Base-by-base conservation (phyloP, 805 yeast genomes). In the Debaryomyces castellii region DNA sequence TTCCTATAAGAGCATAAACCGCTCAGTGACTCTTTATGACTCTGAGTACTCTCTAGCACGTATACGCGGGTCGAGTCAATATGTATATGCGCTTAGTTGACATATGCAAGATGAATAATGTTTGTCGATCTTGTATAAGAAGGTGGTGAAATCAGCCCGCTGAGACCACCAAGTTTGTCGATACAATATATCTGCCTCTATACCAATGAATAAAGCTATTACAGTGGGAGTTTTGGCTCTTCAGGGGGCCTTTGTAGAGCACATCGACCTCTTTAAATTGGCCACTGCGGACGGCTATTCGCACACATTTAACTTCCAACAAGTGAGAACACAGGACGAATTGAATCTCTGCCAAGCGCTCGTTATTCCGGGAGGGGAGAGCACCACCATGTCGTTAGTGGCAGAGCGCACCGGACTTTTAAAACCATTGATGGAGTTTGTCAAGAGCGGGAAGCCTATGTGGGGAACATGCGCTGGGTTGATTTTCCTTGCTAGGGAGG, bases 381-480 rank as follows among this genome's bases (percentile, higher is more conserved):
- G 84, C 24, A 83, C 88, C 1, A 60, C 88, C 2, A 86, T 87
- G 51, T 82, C 91, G 0, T 66, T 84, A 23, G 79, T 87, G 28
- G 85, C 92, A 1, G 85, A 85, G 58, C 66, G 89, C 44, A 76
- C 82, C 0, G 77, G 79, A 1, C 58, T 87, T 54, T 64, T 83
- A 16, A 71, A 73, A 21, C 85, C 86, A 2, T 65, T 87, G 44
- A 63, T 72, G 34, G 58, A 67, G 10, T 81, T 77, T 59, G 79
- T 82, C 20, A 70, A 74, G 40, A 66, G 74, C 6, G 65, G 67
- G 17, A 78, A 76, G 49, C 82, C 87, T 1, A 76, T 81, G 10
- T 87, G 95, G 95, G 95, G 95, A 0, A 87, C 95, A 1, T 87
- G 95, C 63, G 95, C 95, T 2, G 95, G 95, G 2, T 67, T 87